Evolutionary conservation across 1,284 basidiomycete genomes (phyloP), one percentile per base, ranked within the genome.

Genomic region (Moniliella sp.): DNA sequence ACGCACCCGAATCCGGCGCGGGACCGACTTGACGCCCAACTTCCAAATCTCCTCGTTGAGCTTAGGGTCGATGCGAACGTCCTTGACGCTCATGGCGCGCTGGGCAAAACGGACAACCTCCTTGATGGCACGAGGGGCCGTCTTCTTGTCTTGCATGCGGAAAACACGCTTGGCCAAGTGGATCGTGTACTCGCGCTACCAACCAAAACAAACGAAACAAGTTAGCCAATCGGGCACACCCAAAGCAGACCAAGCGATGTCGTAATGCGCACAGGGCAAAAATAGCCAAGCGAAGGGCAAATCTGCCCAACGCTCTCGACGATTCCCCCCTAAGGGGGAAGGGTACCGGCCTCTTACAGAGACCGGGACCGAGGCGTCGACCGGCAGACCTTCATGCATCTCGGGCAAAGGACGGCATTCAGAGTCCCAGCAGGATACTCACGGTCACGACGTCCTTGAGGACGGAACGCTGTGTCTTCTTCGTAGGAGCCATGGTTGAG

Each of bases 31-130:
- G 35, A 58, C 45, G 41, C 56, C 56, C 38, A 49, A 43, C 46
- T 55, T 53, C 56, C 56, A 58, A 34, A 58, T 45, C 46, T 54
- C 56, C 43, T 58, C 51, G 50, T 58, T 58, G 32, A 56, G 45
- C 49, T 58, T 58, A 33, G 56, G 56, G 50, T 58, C 56, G 12
- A 58, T 33, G 32, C 56, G 51, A 28, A 58, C 56, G 30, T 58
- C 56, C 51, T 57, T 40, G 40, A 51, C 55, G 34, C 56, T 54
- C 56, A 58, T 58, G 14, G 53, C 39, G 46, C 57, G 53, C 42
- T 56, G 51, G 25, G 54, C 53, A 33, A 56, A 58, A 32, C 46
- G 43, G 36, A 50, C 40, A 18, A 58, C 56, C 45, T 52, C 54
- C 51, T 58, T 58, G 39, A 58, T 48, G 32, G 47, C 56, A 36